Evolutionary conservation across 2,329 filamentous ascomycete species (phyloP), one percentile per base, ranked within the genome.

Genomic region (Zasmidium cellare): DNA sequence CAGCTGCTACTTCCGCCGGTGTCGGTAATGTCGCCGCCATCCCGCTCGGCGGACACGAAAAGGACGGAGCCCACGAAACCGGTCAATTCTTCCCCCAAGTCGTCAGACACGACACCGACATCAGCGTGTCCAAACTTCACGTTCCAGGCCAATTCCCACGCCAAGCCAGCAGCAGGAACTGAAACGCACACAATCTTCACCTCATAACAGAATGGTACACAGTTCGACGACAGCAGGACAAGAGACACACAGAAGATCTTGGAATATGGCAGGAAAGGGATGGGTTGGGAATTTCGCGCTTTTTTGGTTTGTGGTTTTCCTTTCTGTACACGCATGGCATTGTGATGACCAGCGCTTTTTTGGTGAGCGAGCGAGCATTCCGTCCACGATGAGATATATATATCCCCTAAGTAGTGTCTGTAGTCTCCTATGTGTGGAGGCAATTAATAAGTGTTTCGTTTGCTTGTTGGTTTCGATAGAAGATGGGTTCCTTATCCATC

Each of bases 91-190:
- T 80, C 6, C 78, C 80, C 12, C 84, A 82, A 5, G 70, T 79
- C 35, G 65, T 74, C 24, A 70, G 79, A 54, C 75, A 78, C 45
- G 72, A 79, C 52, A 81, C 79, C 5, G 76, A 79, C 60, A 68
- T 79, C 23, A 78, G 74, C 24, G 83, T 89, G 46, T 86, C 85
- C 55, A 82, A 87, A 67, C 74, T 91, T 51, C 87, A 89, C 68
- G 82, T 91, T 18, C 88, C 88, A 2, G 88, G 88, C 11, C 81
- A 87, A 64, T 91, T 68, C 46, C 66, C 66, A 9, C 35, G 35
- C n/a, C 35, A 41, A 18, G 35, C 25, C 25, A 28, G 35, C 35
- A 41, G 16, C 35, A 41, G n/a, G 16, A 18, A 18, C 35, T 41
- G 16, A 41, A 3, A 41, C 7, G 28, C 28, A 7, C 14, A 7